Evolutionary conservation across 108 stramenopile species (phyloP), one percentile per base, ranked within the genome.

Genomic region (Chaetoceros tenuissimus): DNA sequence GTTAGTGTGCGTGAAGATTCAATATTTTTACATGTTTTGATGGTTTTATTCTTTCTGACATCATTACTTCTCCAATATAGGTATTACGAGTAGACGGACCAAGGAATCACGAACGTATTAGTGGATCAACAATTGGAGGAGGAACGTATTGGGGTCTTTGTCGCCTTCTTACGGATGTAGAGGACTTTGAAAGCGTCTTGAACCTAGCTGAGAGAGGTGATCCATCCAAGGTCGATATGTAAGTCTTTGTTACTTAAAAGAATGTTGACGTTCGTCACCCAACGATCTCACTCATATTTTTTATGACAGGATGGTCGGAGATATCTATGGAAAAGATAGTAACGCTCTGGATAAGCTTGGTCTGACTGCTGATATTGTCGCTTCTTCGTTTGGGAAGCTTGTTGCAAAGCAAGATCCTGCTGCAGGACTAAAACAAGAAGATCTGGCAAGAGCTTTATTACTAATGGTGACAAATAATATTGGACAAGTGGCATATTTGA

Each of bases 121-220:
- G 92, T 53, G 99, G 99, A 44, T 95, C 95, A 21, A 91, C 96
- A 22, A 93, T 99, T 43, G 99, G 99, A 17, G 99, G 99, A 18
- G 99, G 97, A 24, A 99, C 99, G 0, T 99, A 96, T 65, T 99
- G 94, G 94, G 99, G 99, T 3, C 60, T 99, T 56, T 96, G 96
- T 60, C 91, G 97, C 31, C 68, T 98, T 24, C 66, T 98, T 31
- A 98, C 97, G 3, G 81, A 86, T 48, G 81, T 82, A 16, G 86
- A 92, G 48, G 85, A 77, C 64, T 99, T 96, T 77, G 79, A 92
- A 25, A 88, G 92, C 29, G 87, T 90, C 8, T 68, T 99, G 65
- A 81, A 88, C 50, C 69, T 97, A 28, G 98, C 96, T 24, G 92
- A 87, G 62, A 73, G 70, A 46, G 98, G 98, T 21, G 94, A 97